Evolutionary conservation across 345 rosid genomes (phyloP).

Genomic region (Lepidium sativum): DNA sequence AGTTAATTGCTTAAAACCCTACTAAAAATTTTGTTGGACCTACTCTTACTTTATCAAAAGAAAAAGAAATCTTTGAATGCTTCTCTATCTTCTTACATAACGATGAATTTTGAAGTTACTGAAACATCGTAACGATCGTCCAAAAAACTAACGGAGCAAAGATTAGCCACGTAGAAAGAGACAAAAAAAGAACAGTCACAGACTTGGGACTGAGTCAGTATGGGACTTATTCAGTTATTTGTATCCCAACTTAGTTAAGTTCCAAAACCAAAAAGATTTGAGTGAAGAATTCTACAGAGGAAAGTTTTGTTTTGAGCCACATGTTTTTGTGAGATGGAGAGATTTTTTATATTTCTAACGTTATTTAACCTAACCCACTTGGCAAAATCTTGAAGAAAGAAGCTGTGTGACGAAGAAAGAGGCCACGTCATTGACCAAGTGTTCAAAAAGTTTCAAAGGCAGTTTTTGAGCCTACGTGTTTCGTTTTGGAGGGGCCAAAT

Average conservation of each 20-base stretch:
- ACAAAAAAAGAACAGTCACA: slow-evolving; percentile 12
- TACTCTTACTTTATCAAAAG: no score
- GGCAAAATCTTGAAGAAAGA: slow-evolving; percentile 3
- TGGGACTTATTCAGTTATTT: background rate
- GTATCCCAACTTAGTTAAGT: slow-evolving; percentile 13
- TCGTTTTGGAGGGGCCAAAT: slow-evolving; percentile 10
- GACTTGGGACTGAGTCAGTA: background rate
- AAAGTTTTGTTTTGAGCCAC: slow-evolving; percentile 17
- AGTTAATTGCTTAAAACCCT: no score
- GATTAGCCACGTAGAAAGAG: slow-evolving; percentile 15
- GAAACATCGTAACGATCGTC: background rate
- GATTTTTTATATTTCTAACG: slow-evolving; percentile 4
- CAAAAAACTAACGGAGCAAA: background rate
- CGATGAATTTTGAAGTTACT: background rate
- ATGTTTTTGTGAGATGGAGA: background rate
- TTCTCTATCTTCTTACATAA: no score
- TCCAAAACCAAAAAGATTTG: slow-evolving; percentile 5
- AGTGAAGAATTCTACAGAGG: background rate
- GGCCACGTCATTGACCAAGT: slow-evolving; percentile 3
- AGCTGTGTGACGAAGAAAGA: slow-evolving; percentile 12
- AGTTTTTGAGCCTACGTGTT: slow-evolving; percentile 14
- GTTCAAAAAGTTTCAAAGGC: background rate
- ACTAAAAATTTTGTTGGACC: no score
- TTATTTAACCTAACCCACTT: slow-evolving; percentile 6
- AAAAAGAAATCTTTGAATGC: no score